A percentile compares a stretch with the other conserved stretches of the same genome.
Evolutionary conservation across 169 alveolate species (phyloP).

Genomic region (Eimeria acervulina): DNA sequence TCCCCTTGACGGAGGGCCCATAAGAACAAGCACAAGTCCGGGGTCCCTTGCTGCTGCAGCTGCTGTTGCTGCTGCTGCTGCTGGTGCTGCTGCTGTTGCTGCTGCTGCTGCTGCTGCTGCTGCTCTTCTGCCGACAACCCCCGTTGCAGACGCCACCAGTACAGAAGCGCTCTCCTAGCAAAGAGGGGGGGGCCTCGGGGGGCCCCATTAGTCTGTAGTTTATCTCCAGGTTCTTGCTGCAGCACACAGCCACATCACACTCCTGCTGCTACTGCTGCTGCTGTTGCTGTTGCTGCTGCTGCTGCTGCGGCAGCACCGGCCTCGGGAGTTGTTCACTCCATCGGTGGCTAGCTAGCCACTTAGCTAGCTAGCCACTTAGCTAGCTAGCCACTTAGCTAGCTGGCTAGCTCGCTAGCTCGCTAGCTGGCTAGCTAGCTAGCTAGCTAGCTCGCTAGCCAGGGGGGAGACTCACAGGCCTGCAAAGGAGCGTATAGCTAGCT

Average conservation of each 20-base stretch:
- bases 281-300: conserved; percentile 19
- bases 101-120: too few species aligned
- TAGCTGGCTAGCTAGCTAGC: neutral
- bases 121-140: conserved; percentile 19
- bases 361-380: too few species aligned
- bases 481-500: conserved; percentile 81
- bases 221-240: conserved; percentile 21
- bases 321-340: too few species aligned
- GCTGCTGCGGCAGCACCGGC: neutral
- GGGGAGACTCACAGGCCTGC: conserved; percentile 85
- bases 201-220: conserved; percentile 50
- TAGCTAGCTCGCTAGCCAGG: too few species aligned
- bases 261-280: conserved; percentile 2
- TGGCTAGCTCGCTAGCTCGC: too few species aligned
- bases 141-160: conserved; percentile 40
- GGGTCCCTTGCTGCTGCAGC: conserved; percentile 42
- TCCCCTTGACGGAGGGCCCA: conserved; percentile 53
- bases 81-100: conserved; percentile 56
- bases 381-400: too few species aligned
- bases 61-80: conserved; percentile 43
- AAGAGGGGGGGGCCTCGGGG: conserved; percentile 48
- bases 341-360: too few species aligned
- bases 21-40: conserved; percentile 50
- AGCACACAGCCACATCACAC: neutral
- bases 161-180: conserved; percentile 13